Conservation (phyloP, 768 basidiomycete species). For the Termitomyces titanicus region DNA sequence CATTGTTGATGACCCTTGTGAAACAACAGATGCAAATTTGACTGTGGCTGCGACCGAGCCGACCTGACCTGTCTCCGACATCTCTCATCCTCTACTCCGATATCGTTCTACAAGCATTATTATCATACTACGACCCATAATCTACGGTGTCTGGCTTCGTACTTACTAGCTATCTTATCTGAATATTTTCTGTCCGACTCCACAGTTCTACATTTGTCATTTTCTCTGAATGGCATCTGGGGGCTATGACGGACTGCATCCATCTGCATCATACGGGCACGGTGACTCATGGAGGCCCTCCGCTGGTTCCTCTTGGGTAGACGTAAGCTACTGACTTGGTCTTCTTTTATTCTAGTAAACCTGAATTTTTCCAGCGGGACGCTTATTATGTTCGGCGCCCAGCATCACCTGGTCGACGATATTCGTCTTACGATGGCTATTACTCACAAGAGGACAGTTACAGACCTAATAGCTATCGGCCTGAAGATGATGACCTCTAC, state of each 20-base stretch:
- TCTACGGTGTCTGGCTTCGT: neutral
- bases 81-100: neutral
- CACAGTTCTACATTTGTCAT: slow-evolving; percentile 6
- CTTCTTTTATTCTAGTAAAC: neutral
- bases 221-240: slow-evolving; percentile 34
- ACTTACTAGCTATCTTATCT: neutral
- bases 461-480: slow-evolving; percentile 16
- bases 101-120: neutral
- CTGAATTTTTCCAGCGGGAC: slow-evolving; percentile 28
- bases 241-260: slow-evolving; percentile 33
- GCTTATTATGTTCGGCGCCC: slow-evolving; percentile 35
- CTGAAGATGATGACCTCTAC: slow-evolving; percentile 22
- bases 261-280: slow-evolving; percentile 27
- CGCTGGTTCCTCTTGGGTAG: slow-evolving; percentile 27
- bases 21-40: slow-evolving; percentile 28
- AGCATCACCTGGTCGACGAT: slow-evolving; percentile 45
- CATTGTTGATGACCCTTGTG: slow-evolving; percentile 15
- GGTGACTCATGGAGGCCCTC: slow-evolving; percentile 32
- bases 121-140: neutral
- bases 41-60: slow-evolving; percentile 22
- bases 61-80: neutral
- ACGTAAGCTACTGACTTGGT: slow-evolving; percentile 30
- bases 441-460: slow-evolving; percentile 27
- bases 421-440: slow-evolving; percentile 48
- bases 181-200: neutral